Percentiles rank a stretch among this genome's conserved stretches.
phyloP scores from a whole-genome alignment of 2,329 filamentous ascomycete species.

The Diaporthe destruens region DNA sequence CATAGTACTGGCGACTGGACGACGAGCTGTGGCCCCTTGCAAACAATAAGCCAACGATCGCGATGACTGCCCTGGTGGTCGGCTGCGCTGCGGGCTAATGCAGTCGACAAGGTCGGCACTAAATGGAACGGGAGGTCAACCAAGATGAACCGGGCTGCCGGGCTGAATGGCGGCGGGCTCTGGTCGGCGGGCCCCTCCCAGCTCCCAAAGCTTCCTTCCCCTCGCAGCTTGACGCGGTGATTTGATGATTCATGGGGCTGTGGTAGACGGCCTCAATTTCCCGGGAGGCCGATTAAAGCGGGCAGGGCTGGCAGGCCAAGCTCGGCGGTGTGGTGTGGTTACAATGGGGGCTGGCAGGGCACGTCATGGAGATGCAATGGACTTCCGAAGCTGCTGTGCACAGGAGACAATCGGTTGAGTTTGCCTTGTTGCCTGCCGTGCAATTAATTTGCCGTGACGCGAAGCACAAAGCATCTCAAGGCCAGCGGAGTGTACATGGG shows the following conservation, averaged over 20 bases:
- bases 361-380: constrained; percentile 13
- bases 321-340: constrained; percentile 23
- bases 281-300: constrained; percentile 16
- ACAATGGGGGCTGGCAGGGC: constrained; percentile 15
- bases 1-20: background rate
- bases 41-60: background rate
- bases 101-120: background rate
- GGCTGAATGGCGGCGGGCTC: background rate
- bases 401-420: background rate
- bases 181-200: background rate
- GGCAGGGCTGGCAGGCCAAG: constrained; percentile 13
- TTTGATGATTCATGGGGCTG: constrained; percentile 23
- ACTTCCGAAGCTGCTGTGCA: background rate
- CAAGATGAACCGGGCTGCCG: constrained; percentile 4
- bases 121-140: constrained; percentile 12
- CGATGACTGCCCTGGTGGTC: constrained; percentile 2
- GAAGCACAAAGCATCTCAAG: constrained; percentile 7
- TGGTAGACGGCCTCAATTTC: constrained; percentile 12
- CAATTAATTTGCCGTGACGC: background rate
- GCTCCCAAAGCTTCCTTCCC: too few relatives aligned
- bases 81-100: background rate
- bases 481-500: background rate
- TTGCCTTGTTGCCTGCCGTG: background rate
- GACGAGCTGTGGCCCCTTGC: constrained; percentile 11
- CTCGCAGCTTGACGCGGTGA: background rate